Percentiles rank a stretch among this genome's conserved stretches.
Evolutionary conservation across 208 protist genomes (phyloP).

Genomic region (Endotrypanum monterogeii): DNA sequence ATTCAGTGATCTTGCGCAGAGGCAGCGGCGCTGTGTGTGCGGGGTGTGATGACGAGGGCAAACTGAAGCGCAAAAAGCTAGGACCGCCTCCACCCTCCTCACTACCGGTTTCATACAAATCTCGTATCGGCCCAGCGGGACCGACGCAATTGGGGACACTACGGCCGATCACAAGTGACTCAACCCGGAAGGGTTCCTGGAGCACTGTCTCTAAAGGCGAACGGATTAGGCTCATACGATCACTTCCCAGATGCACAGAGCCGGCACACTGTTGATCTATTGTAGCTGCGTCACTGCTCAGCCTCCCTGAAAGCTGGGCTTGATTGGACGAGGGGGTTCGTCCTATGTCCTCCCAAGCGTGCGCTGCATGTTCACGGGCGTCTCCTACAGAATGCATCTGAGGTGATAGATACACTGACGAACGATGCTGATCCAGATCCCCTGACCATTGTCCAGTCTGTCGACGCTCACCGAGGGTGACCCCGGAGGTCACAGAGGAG

Average conservation of each 20-base stretch:
- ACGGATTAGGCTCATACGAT: not conserved
- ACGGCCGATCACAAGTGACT: not conserved
- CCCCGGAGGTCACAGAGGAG: not conserved
- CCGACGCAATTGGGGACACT: conserved; percentile 9
- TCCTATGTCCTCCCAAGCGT: not conserved
- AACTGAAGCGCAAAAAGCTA: conserved; percentile 29
- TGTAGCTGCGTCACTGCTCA: conserved; percentile 17
- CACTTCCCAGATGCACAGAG: conserved; percentile 18
- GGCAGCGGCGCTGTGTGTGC: not conserved
- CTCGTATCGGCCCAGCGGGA: conserved; percentile 8
- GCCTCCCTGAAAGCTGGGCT: not conserved
- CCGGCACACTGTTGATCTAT: conserved; percentile 8
- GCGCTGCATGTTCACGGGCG: not conserved
- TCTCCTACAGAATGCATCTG: not conserved
- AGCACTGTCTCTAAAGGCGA: conserved; percentile 18
- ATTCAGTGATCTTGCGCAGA: not conserved
- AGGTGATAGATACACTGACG: not conserved
- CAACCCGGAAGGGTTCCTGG: conserved; percentile 26
- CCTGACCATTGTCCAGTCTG: not conserved
- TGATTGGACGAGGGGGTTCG: too few relatives aligned
- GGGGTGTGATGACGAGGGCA: not conserved
- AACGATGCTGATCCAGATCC: not conserved
- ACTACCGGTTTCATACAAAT: not conserved
- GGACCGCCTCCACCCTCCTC: not conserved
- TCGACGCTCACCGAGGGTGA: too few relatives aligned